Percentiles rank a stretch among this genome's conserved stretches.
Evolutionary conservation across 78 protist genomes (phyloP).

Genomic region (Guillardia theta): DNA sequence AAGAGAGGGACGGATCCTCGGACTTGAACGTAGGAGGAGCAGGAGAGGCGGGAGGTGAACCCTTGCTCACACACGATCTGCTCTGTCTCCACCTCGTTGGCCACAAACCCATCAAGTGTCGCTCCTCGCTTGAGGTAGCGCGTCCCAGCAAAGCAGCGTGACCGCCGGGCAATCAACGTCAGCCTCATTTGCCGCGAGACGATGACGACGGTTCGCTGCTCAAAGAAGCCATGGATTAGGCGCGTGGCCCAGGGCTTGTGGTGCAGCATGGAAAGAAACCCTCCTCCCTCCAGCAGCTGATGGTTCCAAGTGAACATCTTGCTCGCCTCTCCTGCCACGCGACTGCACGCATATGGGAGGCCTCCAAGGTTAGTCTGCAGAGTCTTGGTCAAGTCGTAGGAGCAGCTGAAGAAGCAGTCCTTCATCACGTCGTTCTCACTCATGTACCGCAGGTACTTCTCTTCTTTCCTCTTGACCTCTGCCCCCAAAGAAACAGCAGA

Average conservation of each 20-base stretch:
- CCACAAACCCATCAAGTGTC: slow-evolving; percentile 85
- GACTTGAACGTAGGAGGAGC: slow-evolving; percentile 64
- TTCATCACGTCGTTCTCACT: slow-evolving; percentile 67
- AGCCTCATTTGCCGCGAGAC: slow-evolving; percentile 63
- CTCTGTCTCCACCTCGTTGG: slow-evolving; percentile 96
- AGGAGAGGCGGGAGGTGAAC: neutral
- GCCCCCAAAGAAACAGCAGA: neutral
- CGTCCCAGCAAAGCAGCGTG: slow-evolving; percentile 94
- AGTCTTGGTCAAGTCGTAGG: slow-evolving; percentile 88
- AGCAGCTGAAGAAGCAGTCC: slow-evolving; percentile 86
- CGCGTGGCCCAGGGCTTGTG: slow-evolving; percentile 71
- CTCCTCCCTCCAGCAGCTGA: slow-evolving; percentile 54
- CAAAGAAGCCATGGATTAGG: slow-evolving; percentile 83
- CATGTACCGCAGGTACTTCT: slow-evolving; percentile 64
- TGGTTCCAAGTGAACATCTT: slow-evolving; percentile 86
- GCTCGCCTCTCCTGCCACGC: neutral
- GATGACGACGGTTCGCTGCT: slow-evolving; percentile 54
- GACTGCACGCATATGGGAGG: neutral
- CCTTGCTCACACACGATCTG: slow-evolving; percentile 79
- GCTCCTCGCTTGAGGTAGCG: slow-evolving; percentile 95
- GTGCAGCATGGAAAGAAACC: neutral
- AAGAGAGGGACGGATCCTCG: slow-evolving; percentile 96
- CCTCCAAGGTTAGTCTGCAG: slow-evolving; percentile 55
- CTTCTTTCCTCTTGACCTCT: slow-evolving; percentile 44
- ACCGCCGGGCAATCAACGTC: slow-evolving; percentile 89